Conservation (phyloP, 768 basidiomycete species). For the Mycena pura region DNA sequence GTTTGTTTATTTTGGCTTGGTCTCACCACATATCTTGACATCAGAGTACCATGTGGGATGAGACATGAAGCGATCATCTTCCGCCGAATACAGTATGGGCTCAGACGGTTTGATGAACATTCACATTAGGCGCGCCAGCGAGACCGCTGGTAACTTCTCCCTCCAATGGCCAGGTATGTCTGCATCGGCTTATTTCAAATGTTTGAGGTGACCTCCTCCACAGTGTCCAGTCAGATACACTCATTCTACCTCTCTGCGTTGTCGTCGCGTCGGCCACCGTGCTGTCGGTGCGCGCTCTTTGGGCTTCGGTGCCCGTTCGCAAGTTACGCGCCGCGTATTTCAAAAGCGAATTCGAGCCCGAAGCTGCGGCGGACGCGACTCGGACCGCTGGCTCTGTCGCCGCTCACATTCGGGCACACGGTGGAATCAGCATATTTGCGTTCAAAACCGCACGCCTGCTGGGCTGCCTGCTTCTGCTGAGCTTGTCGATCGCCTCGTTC, state of each 20-base stretch:
- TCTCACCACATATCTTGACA: too few relatives aligned
- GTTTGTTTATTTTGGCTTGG: not conserved
- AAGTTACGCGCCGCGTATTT: slow-evolving; percentile 7
- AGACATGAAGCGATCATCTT: too few relatives aligned
- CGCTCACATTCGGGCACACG: slow-evolving; percentile 24
- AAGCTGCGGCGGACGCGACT: not conserved
- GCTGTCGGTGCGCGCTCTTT: not conserved
- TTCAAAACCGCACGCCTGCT: slow-evolving; percentile 30
- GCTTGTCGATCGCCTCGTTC: slow-evolving; percentile 24
- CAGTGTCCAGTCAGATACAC: slow-evolving; percentile 13
- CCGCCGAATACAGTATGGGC: too few relatives aligned
- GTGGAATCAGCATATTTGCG: slow-evolving; percentile 31
- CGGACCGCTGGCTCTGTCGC: not conserved
- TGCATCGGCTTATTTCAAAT: not conserved
- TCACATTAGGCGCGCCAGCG: too few relatives aligned
- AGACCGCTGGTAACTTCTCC: too few relatives aligned
- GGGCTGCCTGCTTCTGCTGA: slow-evolving; percentile 30
- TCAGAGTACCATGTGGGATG: too few relatives aligned
- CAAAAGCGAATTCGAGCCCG: not conserved
- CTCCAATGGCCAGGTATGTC: slow-evolving; percentile 10
- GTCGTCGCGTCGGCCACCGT: not conserved
- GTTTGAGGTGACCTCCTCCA: not conserved
- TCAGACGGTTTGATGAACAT: too few relatives aligned
- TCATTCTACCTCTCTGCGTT: slow-evolving; percentile 6
- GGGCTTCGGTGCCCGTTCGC: not conserved